Percentiles rank a stretch among this genome's conserved stretches.
These are phyloP conservation scores for Pneumocystis murina DNA, from an alignment of 1,139 yeast genomes.

Conservation along the genomic window DNA sequence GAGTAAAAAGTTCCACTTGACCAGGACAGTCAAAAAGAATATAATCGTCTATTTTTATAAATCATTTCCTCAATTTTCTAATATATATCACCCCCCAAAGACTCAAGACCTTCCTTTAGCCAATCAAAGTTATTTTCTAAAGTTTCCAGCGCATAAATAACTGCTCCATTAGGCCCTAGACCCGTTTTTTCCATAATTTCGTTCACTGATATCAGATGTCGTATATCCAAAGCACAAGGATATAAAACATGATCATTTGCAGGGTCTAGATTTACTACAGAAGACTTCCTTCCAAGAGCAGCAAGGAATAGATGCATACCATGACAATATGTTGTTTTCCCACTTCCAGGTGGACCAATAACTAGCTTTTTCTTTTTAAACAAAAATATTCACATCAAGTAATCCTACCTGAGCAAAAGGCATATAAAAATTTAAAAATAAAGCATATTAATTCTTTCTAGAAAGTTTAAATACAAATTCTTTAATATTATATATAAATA, in stretches of 20 bases:
- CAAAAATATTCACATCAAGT: background rate
- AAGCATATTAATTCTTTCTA: background rate
- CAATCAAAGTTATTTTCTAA: constrained; percentile 39
- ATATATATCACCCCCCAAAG: constrained; percentile 6
- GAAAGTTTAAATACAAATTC: background rate
- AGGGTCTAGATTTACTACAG: constrained; percentile 78
- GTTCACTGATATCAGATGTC: constrained; percentile 77
- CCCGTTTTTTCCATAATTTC: constrained; percentile 96
- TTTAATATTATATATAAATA: background rate
- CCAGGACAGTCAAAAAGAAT: constrained; percentile 85
- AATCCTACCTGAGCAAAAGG: constrained; percentile 14
- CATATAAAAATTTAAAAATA: constrained; percentile 5
- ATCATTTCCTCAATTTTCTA: background rate
- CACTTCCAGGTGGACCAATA: constrained; percentile 96
- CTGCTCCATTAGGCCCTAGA: constrained; percentile 90
- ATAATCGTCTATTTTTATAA: constrained; percentile 46
- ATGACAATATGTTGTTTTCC: constrained; percentile 85
- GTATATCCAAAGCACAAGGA: constrained; percentile 71
- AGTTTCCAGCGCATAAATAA: constrained; percentile 71
- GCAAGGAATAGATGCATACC: constrained; percentile 83
- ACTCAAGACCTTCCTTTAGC: constrained; percentile 79
- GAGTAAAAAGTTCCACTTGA: constrained; percentile 89
- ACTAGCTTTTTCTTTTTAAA: constrained; percentile 31
- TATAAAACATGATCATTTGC: constrained; percentile 79
- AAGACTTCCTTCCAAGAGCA: constrained; percentile 81